Conservation (phyloP, 2,329 filamentous ascomycete genomes). For the Paraphoma sp. region DNA sequence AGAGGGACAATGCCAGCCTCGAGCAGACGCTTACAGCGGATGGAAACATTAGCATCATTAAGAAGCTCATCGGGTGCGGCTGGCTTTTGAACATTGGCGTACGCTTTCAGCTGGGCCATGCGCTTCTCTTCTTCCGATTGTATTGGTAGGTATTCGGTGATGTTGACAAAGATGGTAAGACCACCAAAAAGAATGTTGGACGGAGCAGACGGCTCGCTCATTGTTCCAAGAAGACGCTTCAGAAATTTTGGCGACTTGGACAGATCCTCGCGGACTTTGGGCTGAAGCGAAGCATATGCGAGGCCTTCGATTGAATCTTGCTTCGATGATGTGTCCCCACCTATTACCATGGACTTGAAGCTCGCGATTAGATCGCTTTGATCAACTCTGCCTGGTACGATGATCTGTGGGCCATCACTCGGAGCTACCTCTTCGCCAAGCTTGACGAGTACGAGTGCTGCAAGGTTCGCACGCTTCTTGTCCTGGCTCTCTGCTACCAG, state of each 20-base stretch:
- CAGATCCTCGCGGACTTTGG: slow-evolving; percentile 83
- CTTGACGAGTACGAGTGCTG: slow-evolving; percentile 63
- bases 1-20: slow-evolving; percentile 79
- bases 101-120: slow-evolving; percentile 90
- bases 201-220: slow-evolving; percentile 51
- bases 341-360: slow-evolving; percentile 70
- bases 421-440: slow-evolving; percentile 51
- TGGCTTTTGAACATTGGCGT: slow-evolving; percentile 81
- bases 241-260: slow-evolving; percentile 73
- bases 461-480: slow-evolving; percentile 58
- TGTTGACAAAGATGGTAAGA: slow-evolving; percentile 83
- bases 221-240: slow-evolving; percentile 69
- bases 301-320: slow-evolving; percentile 86
- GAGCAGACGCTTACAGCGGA: slow-evolving; percentile 79
- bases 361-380: slow-evolving; percentile 60
- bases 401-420: slow-evolving; percentile 37
- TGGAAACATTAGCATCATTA: slow-evolving; percentile 75
- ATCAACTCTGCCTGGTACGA: slow-evolving; percentile 40
- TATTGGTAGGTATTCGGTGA: slow-evolving; percentile 79
- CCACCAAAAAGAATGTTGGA: slow-evolving; percentile 79
- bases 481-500: slow-evolving; percentile 76
- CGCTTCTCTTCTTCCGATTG: slow-evolving; percentile 91
- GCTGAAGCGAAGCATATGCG: slow-evolving; percentile 87
- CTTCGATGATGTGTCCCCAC: slow-evolving; percentile 63
- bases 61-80: slow-evolving; percentile 71